Percentiles rank a stretch among this genome's conserved stretches.
phyloP scores from a whole-genome alignment of 2,329 filamentous ascomycete species.

The Phaeosphaeria sp. region DNA sequence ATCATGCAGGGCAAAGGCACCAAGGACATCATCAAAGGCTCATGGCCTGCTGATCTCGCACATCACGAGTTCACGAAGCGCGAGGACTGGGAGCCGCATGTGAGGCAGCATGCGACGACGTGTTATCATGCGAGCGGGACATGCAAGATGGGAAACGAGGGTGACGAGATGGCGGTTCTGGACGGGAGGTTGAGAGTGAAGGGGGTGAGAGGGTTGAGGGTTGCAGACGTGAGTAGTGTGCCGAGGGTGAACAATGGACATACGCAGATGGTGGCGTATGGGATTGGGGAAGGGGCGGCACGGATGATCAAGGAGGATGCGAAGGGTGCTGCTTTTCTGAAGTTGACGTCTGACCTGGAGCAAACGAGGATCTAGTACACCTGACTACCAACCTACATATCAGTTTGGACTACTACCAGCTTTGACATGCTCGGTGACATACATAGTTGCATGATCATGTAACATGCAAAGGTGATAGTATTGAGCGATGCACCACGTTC shows the following conservation, averaged over 20 bases:
- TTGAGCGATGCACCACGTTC: no score
- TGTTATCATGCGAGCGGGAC: constrained; percentile 67
- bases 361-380: no score
- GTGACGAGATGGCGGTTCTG: constrained; percentile 45
- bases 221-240: constrained; percentile 36
- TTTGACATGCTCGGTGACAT: no score
- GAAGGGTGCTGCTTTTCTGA: constrained; percentile 32
- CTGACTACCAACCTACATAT: no score
- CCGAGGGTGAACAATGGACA: constrained; percentile 42
- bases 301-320: constrained; percentile 40
- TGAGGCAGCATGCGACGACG: constrained; percentile 66
- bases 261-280: constrained; percentile 47
- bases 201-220: constrained; percentile 31
- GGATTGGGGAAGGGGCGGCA: constrained; percentile 40
- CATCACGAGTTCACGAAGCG: constrained; percentile 62
- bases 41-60: constrained; percentile 61
- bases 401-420: no score
- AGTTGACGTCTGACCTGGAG: no score
- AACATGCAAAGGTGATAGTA: no score
- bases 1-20: constrained; percentile 65
- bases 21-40: constrained; percentile 65
- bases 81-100: constrained; percentile 65
- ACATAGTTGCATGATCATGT: no score
- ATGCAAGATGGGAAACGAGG: constrained; percentile 58
- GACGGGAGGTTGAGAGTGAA: constrained; percentile 42